Percentiles rank a stretch among this genome's conserved stretches.
Conservation (phyloP, 768 basidiomycete species). For the Lanmaoa pseudosensibilis region DNA sequence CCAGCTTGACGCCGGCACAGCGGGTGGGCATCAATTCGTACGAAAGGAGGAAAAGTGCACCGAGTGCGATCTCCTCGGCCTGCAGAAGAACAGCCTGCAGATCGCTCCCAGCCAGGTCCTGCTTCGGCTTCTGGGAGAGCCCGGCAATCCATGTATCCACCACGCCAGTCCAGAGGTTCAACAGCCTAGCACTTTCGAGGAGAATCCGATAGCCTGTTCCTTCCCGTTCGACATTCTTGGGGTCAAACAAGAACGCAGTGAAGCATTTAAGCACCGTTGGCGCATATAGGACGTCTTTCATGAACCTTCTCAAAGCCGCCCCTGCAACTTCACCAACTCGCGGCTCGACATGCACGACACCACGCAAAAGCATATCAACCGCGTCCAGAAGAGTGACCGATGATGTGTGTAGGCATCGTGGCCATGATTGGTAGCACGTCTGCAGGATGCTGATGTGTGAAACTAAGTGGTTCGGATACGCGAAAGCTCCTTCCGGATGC, state of each 20-base stretch:
- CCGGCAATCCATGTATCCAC: conserved; percentile 67
- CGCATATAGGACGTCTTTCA: conserved; percentile 57
- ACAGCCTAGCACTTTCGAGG: conserved; percentile 64
- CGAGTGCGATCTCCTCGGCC: conserved; percentile 66
- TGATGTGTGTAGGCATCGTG: conserved; percentile 67
- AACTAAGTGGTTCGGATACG: conserved; percentile 60
- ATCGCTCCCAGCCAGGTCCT: conserved; percentile 43
- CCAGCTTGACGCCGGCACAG: conserved; percentile 59
- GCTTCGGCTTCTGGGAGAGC: conserved; percentile 40
- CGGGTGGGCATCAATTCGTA: conserved; percentile 53
- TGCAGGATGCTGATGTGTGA: conserved; percentile 72
- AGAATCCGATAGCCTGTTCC: conserved; percentile 61
- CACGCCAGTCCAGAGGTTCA: conserved; percentile 71
- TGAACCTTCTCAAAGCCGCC: conserved; percentile 69
- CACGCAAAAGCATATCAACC: conserved; percentile 76
- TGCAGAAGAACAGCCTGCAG: conserved; percentile 44
- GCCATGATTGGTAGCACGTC: conserved; percentile 81
- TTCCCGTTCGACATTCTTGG: conserved; percentile 60
- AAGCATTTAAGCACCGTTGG: conserved; percentile 61
- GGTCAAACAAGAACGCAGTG: conserved; percentile 72
- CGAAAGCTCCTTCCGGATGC: conserved; percentile 61
- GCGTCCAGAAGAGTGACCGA: conserved; percentile 55
- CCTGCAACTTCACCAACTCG: conserved; percentile 65
- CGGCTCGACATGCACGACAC: conserved; percentile 85
- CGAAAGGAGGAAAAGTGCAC: conserved; percentile 72